Conservation (phyloP, 805 yeast species). For the Hanseniaspora vineae region DNA sequence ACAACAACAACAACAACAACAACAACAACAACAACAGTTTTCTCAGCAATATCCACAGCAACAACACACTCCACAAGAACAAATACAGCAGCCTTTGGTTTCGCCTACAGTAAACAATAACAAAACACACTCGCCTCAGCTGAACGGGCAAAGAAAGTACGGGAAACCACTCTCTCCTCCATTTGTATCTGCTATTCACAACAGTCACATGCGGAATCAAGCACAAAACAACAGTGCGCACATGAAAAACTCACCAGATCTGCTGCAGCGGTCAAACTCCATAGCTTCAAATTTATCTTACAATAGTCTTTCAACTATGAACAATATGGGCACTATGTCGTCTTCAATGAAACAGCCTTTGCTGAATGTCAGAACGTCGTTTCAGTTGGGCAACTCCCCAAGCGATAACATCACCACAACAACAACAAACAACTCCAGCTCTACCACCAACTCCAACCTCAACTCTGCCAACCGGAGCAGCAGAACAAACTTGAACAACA, state of each 20-base stretch:
- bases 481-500: neutral
- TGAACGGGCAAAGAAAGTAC: neutral
- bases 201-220: neutral
- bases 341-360: too few species aligned
- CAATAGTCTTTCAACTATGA: slow-evolving; percentile 1
- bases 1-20: slow-evolving; percentile 10
- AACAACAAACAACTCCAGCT: too few species aligned
- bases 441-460: too few species aligned
- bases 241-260: neutral
- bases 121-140: slow-evolving; percentile 1
- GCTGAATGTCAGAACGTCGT: too few species aligned
- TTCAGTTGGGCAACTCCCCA: too few species aligned
- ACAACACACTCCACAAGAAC: slow-evolving; percentile 8
- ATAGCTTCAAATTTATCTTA: neutral
- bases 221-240: neutral
- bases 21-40: slow-evolving; percentile 2
- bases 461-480: neutral
- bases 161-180: neutral
- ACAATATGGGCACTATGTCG: neutral
- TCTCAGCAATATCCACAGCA: slow-evolving; percentile 10
- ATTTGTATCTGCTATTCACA: neutral
- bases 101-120: too few species aligned
- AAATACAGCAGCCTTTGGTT: too few species aligned
- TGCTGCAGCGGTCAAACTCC: neutral
- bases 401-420: too few species aligned